Evolutionary conservation across 495 filamentous ascomycete genomes (phyloP).

Genomic region (Penicillium macrosclerotiorum): DNA sequence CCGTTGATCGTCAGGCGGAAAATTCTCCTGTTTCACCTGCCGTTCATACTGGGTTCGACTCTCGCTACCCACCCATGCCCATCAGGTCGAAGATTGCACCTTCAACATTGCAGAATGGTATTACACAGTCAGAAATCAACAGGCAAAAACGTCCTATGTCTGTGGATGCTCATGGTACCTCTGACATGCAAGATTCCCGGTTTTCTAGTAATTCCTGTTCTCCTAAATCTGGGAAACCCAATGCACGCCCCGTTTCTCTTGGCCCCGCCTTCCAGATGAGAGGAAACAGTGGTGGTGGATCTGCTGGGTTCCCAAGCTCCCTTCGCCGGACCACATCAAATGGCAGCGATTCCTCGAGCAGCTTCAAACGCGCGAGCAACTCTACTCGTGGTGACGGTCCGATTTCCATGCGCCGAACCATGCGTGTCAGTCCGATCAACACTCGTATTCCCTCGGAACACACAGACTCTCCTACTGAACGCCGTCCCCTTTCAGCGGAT

Average conservation of each 20-base stretch:
- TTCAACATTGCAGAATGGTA: constrained; percentile 5
- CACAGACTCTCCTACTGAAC: constrained; percentile 29
- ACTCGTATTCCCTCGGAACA: constrained; percentile 20
- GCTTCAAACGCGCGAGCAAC: constrained; percentile 52
- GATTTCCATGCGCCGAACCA: constrained; percentile 54
- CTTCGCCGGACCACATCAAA: constrained; percentile 40
- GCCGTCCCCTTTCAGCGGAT: constrained; percentile 33
- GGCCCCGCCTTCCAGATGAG: constrained; percentile 21
- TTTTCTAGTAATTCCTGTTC: constrained; percentile 6
- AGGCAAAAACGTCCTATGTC: constrained; percentile 24
- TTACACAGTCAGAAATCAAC: constrained; percentile 10
- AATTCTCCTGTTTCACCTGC: constrained; percentile 19
- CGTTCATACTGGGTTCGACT: constrained; percentile 15
- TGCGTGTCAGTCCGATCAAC: constrained; percentile 41
- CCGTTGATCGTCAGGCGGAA: constrained; percentile 12
- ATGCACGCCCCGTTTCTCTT: constrained; percentile 28
- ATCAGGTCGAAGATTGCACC: constrained; percentile 5
- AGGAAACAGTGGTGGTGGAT: background rate
- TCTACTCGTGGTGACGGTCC: constrained; percentile 33
- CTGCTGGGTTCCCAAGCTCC: constrained; percentile 7
- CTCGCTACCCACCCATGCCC: constrained; percentile 20
- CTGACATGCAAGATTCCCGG: constrained; percentile 14
- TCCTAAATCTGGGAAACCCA: constrained; percentile 6
- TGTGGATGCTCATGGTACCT: constrained; percentile 16
- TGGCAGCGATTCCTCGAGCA: constrained; percentile 62